Percentiles rank a stretch among this genome's conserved stretches.
These are phyloP conservation scores for Pichia manshurica DNA, from an alignment of 805 yeast genomes.

Conservation along the genomic window DNA sequence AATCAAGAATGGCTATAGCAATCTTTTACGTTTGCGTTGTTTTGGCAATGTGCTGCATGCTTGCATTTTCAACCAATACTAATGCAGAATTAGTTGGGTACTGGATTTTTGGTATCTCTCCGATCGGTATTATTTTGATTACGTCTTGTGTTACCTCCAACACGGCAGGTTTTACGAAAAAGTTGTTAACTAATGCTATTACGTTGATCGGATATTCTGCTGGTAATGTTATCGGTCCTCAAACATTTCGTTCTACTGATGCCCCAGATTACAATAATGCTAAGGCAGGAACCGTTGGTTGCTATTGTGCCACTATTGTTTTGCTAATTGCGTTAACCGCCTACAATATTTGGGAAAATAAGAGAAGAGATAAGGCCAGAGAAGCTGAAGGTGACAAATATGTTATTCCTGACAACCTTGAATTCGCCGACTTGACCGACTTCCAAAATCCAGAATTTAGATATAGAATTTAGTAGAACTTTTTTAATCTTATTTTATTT, in stretches of 20 bases:
- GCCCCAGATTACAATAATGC: slow-evolving; percentile 40
- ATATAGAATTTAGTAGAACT: neutral
- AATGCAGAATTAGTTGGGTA: slow-evolving; percentile 12
- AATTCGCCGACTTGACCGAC: slow-evolving; percentile 28
- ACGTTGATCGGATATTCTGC: slow-evolving; percentile 40
- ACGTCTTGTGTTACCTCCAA: slow-evolving; percentile 25
- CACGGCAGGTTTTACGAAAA: slow-evolving; percentile 46
- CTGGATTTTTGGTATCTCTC: slow-evolving; percentile 7
- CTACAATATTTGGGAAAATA: slow-evolving; percentile 14
- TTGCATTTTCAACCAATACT: slow-evolving; percentile 8
- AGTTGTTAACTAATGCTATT: slow-evolving; percentile 38
- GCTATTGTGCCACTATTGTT: slow-evolving; percentile 34
- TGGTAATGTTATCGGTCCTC: slow-evolving; percentile 48
- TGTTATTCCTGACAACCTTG: slow-evolving; percentile 28
- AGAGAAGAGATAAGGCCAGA: slow-evolving; percentile 28
- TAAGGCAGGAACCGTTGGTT: slow-evolving; percentile 43
- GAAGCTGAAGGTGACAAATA: slow-evolving; percentile 20
- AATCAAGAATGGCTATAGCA: slow-evolving; percentile 4
- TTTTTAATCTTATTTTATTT: neutral
- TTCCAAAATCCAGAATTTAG: slow-evolving; percentile 3
- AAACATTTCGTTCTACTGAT: slow-evolving; percentile 42
- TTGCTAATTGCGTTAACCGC: slow-evolving; percentile 35
- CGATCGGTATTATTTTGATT: slow-evolving; percentile 22
- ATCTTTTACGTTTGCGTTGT: slow-evolving; percentile 8
- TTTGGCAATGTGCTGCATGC: slow-evolving; percentile 6